Conservation (phyloP, 228 moss, liverwort and hornwort species). For the Sphagnum fallax region DNA sequence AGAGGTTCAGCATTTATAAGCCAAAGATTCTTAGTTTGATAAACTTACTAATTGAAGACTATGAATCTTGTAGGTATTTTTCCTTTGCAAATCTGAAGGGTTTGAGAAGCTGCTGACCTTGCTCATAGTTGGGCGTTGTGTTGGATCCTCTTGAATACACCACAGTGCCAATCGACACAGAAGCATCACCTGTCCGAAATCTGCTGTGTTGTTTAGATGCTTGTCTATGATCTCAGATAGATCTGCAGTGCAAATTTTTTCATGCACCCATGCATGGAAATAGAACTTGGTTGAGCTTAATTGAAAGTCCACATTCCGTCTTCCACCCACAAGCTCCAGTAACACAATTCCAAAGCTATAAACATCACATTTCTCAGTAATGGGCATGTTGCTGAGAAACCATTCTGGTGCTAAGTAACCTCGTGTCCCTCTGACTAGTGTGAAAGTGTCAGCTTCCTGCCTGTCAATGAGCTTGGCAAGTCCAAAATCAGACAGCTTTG, state of each 20-base stretch:
- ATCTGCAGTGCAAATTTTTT: constrained; percentile 9
- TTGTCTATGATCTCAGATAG: constrained; percentile 26
- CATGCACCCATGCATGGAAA: constrained; percentile 29
- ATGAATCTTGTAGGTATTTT: no score
- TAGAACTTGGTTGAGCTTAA: constrained; percentile 18
- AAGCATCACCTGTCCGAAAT: constrained; percentile 15
- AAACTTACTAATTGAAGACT: no score
- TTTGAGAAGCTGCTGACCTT: constrained; percentile 13
- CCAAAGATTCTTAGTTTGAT: no score
- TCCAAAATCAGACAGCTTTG: constrained; percentile 30
- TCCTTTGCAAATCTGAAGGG: no score
- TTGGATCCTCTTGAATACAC: constrained; percentile 33
- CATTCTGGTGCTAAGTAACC: constrained; percentile 45
- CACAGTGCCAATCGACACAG: constrained; percentile 23
- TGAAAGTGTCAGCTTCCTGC: constrained; percentile 22
- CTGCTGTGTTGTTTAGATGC: constrained; percentile 14
- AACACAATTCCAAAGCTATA: constrained; percentile 38
- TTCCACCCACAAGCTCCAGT: constrained; percentile 34
- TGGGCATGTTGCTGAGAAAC: constrained; percentile 30
- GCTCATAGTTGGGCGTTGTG: constrained; percentile 25
- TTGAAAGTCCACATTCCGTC: constrained; percentile 36
- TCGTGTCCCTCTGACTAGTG: constrained; percentile 22
- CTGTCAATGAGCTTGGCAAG: constrained; percentile 39
- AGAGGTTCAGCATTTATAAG: no score
- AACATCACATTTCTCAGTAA: constrained; percentile 38